Conservation (phyloP, 148 eudicot genomes). For the Vaccinium macrocarpon region DNA sequence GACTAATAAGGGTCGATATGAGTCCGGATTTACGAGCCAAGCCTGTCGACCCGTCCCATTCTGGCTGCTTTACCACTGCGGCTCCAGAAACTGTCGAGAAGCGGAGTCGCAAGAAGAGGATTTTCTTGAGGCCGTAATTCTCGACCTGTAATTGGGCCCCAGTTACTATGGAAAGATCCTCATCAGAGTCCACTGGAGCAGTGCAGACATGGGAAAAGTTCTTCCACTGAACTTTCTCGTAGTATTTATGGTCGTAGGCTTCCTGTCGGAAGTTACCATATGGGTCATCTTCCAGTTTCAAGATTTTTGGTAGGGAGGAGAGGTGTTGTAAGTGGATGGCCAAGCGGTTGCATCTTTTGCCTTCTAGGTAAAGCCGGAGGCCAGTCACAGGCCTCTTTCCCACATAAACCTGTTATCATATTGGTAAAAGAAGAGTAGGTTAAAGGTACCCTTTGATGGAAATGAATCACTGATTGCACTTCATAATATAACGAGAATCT, state of each 20-base stretch:
- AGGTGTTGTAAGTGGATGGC: constrained; percentile 96
- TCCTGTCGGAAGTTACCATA: constrained; percentile 53
- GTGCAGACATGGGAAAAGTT: constrained; percentile 97
- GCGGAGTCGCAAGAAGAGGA: constrained; percentile 76
- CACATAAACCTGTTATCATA: constrained; percentile 74
- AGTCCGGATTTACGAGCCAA: constrained; percentile 92
- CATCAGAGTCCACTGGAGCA: constrained; percentile 91
- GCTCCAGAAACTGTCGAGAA: constrained; percentile 81
- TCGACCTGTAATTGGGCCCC: constrained; percentile 90
- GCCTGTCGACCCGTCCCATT: constrained; percentile 97
- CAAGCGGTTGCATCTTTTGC: constrained; percentile 84
- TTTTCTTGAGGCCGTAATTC: constrained; percentile 75
- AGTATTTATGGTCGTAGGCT: constrained; percentile 62
- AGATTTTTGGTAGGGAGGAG: constrained; percentile 82
- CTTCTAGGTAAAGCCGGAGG: constrained; percentile 86
- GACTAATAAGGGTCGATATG: constrained; percentile 89
- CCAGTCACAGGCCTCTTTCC: constrained; percentile 98
- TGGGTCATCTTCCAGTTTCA: constrained; percentile 82
- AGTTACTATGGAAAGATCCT: constrained; percentile 88
- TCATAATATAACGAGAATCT: not conserved
- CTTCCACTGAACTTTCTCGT: constrained; percentile 96
- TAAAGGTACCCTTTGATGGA: not conserved
- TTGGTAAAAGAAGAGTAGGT: constrained; percentile 3
- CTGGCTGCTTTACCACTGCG: constrained; percentile 60
- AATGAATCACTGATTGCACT: not conserved